Evolutionary conservation across 2,329 filamentous ascomycete genomes (phyloP).

Genomic region (Neurospora sp.): DNA sequence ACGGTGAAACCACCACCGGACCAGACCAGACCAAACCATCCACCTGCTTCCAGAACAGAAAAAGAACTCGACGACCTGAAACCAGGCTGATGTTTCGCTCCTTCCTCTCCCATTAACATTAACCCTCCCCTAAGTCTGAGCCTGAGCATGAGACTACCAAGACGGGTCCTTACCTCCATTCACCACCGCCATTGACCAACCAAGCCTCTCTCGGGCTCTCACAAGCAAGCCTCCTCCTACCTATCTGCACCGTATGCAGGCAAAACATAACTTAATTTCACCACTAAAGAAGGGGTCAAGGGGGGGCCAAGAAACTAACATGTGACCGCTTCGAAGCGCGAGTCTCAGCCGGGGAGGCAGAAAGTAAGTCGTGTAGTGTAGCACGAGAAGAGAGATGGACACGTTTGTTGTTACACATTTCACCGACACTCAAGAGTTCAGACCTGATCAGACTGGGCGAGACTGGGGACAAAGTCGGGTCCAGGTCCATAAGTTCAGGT

Average conservation of each 20-base stretch:
- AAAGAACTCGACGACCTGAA: background rate
- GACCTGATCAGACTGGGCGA: too few relatives aligned
- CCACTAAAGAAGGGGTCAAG: background rate
- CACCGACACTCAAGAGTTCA: background rate
- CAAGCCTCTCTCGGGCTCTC: too few relatives aligned
- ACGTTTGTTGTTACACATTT: background rate
- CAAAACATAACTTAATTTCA: background rate
- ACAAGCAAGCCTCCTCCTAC: background rate
- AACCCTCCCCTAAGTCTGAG: background rate
- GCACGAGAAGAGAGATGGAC: background rate
- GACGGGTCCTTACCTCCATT: background rate
- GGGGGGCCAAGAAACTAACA: background rate
- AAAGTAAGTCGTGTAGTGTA: background rate
- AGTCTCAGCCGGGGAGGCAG: background rate
- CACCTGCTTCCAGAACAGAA: background rate
- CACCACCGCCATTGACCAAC: too few relatives aligned
- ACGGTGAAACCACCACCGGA: background rate
- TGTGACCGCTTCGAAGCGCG: background rate
- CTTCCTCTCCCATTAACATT: background rate
- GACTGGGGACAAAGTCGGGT: too few relatives aligned
- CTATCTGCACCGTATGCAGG: background rate
- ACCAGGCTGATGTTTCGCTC: background rate
- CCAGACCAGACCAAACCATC: too few relatives aligned
- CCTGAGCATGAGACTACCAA: background rate
- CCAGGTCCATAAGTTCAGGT: background rate